Conservation (phyloP, 129 eudicot species). For the Saussurea involucrata region DNA sequence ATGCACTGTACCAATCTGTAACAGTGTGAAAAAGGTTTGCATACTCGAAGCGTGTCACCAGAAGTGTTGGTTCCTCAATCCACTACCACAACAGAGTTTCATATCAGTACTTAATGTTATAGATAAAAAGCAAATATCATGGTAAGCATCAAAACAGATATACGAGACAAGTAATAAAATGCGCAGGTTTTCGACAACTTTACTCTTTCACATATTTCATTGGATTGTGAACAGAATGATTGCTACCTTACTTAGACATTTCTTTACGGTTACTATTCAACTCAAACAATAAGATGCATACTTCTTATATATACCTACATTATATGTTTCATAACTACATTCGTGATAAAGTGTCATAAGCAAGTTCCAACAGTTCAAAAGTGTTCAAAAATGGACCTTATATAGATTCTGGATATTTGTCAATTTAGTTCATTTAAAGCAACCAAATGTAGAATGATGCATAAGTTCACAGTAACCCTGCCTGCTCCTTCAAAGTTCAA, state of each 20-base stretch:
- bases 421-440: not conserved
- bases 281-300: not conserved
- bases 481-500: not conserved
- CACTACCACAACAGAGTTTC: constrained; percentile 55
- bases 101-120: constrained; percentile 15
- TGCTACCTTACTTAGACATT: not conserved
- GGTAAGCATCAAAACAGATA: not conserved
- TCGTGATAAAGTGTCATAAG: not conserved
- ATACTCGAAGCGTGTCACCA: constrained; percentile 91
- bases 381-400: not conserved
- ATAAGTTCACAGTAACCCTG: not conserved
- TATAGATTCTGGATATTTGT: too few relatives aligned
- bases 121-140: not conserved
- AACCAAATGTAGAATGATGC: not conserved
- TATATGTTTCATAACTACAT: not conserved
- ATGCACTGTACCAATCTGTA: constrained; percentile 96
- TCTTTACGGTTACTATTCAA: not conserved
- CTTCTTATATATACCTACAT: not conserved
- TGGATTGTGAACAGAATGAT: not conserved
- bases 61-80: constrained; percentile 93
- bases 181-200: not conserved
- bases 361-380: not conserved
- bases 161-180: not conserved
- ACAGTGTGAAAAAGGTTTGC: constrained; percentile 92
- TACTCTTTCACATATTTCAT: not conserved